Conservation (phyloP, 1,284 basidiomycete genomes). For the Mycosarcoma mackinlayi region DNA sequence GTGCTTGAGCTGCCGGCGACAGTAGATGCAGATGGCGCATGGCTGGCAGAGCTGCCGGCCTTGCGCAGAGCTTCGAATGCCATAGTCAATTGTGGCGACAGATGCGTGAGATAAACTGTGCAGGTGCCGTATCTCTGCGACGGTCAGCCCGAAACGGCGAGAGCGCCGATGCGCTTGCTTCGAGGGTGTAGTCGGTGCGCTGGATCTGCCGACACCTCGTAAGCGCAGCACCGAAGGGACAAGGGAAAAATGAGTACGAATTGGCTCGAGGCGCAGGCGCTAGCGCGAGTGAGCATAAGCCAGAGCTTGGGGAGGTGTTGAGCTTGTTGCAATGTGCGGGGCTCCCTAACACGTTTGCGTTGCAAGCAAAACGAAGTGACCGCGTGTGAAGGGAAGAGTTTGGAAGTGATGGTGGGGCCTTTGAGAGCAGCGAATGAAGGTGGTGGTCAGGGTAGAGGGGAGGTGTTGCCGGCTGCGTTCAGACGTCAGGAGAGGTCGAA, state of each 20-base stretch:
- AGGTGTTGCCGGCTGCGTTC: neutral
- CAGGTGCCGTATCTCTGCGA: neutral
- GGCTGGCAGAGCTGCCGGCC: constrained; percentile 19
- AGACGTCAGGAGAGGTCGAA: neutral
- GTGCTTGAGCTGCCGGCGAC: neutral
- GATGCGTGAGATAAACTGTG: neutral
- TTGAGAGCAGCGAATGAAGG: neutral
- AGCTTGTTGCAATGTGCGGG: too few relatives aligned
- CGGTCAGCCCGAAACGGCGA: neutral
- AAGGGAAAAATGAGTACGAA: too few relatives aligned
- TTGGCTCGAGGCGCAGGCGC: too few relatives aligned
- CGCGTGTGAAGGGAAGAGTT: neutral
- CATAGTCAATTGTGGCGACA: neutral
- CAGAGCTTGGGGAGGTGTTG: too few relatives aligned
- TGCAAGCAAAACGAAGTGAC: too few relatives aligned
- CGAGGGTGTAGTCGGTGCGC: too few relatives aligned
- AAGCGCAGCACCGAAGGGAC: too few relatives aligned
- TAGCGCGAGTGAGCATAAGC: too few relatives aligned
- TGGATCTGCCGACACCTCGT: too few relatives aligned
- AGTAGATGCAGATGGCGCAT: constrained; percentile 8
- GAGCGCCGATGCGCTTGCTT: constrained; percentile 2
- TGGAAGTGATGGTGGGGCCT: neutral
- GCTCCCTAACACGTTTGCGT: too few relatives aligned
- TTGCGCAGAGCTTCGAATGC: constrained; percentile 32
- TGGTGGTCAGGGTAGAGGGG: neutral